Evolutionary conservation across 768 basidiomycete genomes (phyloP).

Genomic region (Tremella fuciformis): DNA sequence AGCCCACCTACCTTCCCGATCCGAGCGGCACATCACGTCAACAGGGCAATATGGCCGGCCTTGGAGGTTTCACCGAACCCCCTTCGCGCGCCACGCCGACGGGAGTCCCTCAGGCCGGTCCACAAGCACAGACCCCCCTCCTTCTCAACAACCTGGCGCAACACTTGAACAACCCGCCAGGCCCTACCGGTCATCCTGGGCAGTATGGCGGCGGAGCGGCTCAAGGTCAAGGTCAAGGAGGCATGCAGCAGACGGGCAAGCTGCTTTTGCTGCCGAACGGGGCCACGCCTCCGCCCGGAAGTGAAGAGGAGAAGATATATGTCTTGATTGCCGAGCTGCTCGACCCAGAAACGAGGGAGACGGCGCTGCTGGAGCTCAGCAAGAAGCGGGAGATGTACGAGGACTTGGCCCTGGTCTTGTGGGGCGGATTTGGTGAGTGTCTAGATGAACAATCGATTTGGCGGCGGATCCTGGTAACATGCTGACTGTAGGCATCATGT

Average conservation of each 20-base stretch:
- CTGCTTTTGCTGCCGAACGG: constrained; percentile 46
- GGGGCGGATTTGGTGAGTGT: constrained; percentile 90
- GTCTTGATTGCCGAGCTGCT: constrained; percentile 64
- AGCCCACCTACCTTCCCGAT: background rate
- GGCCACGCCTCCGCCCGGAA: constrained; percentile 37
- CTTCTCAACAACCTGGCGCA: constrained; percentile 45
- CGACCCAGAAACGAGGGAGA: constrained; percentile 68
- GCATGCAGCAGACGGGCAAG: constrained; percentile 31
- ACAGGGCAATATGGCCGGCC: background rate
- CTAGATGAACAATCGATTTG: background rate
- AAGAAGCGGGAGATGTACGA: constrained; percentile 99
- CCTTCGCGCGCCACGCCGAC: background rate
- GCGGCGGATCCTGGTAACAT: background rate
- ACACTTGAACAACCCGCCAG: constrained; percentile 51
- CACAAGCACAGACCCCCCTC: constrained; percentile 3
- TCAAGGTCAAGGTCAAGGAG: background rate
- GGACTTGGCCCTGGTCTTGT: constrained; percentile 91
- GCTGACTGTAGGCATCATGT: constrained; percentile 82
- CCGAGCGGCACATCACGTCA: background rate
- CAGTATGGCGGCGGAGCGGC: background rate
- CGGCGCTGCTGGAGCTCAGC: constrained; percentile 87
- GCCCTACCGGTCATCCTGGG: constrained; percentile 15
- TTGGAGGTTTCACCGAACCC: background rate
- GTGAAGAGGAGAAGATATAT: constrained; percentile 81
- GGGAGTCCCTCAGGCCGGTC: background rate